phyloP scores from a whole-genome alignment of 1,284 basidiomycete species.

The Salmacisia buchloeana region DNA sequence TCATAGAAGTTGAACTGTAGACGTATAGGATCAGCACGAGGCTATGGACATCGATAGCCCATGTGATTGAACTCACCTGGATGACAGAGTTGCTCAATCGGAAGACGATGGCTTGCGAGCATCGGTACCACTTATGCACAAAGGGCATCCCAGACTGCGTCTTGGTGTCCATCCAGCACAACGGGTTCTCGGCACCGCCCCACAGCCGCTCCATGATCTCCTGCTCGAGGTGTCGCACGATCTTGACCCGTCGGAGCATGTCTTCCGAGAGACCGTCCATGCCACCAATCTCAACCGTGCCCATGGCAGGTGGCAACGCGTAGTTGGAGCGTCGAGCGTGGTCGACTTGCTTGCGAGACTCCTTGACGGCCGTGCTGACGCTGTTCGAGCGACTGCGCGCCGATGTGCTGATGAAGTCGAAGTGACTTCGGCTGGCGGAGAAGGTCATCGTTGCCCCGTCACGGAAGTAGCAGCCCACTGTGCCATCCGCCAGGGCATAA shows the following conservation, averaged over 20 bases:
- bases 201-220: slow-evolving; percentile 48
- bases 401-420: slow-evolving; percentile 13
- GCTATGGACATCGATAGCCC: too few relatives aligned
- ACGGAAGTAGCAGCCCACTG: slow-evolving; percentile 91
- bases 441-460: slow-evolving; percentile 71
- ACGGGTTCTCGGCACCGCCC: slow-evolving; percentile 50
- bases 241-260: slow-evolving; percentile 22
- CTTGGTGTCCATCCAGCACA: slow-evolving; percentile 55
- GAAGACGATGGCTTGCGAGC: slow-evolving; percentile 95
- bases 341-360: background rate
- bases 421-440: slow-evolving; percentile 4
- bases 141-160: slow-evolving; percentile 80
- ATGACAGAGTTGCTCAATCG: slow-evolving; percentile 86
- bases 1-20: slow-evolving; percentile 94
- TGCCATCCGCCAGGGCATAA: slow-evolving; percentile 89
- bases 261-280: slow-evolving; percentile 2
- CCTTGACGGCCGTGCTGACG: slow-evolving; percentile 49
- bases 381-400: background rate
- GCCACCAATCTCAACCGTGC: background rate
- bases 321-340: slow-evolving; percentile 8
- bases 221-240: slow-evolving; percentile 44
- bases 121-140: slow-evolving; percentile 88
- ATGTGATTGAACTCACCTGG: slow-evolving; percentile 74
- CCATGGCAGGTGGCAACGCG: background rate
- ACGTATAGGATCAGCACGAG: background rate